phyloP scores from a whole-genome alignment of 306 rosid genomes.

The Rosa lucieae region DNA sequence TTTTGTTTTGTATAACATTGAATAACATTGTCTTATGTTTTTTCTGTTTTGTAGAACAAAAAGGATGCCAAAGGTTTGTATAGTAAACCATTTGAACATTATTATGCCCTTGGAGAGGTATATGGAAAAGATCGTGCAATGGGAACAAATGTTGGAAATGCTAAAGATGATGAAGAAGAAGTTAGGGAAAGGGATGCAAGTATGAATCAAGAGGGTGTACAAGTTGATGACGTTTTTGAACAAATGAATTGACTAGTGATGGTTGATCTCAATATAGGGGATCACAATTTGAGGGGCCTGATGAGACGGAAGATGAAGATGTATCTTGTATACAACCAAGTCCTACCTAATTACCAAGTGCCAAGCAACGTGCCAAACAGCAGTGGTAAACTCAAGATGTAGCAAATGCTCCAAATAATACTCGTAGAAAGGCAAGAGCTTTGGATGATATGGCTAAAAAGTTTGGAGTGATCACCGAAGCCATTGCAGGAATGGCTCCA shows the following conservation, averaged over 20 bases:
- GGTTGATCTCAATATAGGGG: not conserved
- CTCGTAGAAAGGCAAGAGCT: not conserved
- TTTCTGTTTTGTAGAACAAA: not conserved
- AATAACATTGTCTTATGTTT: too few relatives aligned
- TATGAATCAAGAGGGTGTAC: not conserved
- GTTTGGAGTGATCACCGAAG: not conserved
- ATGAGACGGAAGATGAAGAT: not conserved
- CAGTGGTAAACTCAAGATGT: not conserved
- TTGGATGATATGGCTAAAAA: slow-evolving; percentile 10
- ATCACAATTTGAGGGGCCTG: not conserved
- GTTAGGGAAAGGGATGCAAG: not conserved
- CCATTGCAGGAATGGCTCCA: not conserved
- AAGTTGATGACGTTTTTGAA: not conserved
- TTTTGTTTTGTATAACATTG: too few relatives aligned
- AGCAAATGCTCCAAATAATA: not conserved
- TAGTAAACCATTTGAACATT: slow-evolving; percentile 1
- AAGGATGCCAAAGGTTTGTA: not conserved
- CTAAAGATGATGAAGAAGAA: not conserved
- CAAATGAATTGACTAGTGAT: not conserved
- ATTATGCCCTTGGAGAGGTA: not conserved
- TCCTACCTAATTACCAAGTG: not conserved
- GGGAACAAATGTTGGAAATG: not conserved
- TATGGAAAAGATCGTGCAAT: not conserved
- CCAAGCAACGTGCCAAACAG: not conserved
- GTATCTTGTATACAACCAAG: not conserved